These are phyloP conservation scores for Colletotrichum costaricense DNA, from an alignment of 2,329 filamentous ascomycete genomes.

Conservation along the genomic window DNA sequence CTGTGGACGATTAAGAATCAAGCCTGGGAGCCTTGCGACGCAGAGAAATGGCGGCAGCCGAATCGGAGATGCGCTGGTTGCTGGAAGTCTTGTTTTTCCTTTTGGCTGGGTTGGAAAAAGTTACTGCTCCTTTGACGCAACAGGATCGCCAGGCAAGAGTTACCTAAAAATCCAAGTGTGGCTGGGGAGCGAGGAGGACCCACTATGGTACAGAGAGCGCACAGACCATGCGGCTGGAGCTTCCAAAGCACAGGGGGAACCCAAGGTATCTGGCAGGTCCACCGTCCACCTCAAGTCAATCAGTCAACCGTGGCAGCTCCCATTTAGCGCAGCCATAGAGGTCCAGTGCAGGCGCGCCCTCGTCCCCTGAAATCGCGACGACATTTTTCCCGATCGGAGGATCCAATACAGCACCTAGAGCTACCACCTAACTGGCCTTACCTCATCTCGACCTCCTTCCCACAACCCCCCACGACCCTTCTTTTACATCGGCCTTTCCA, in stretches of 20 bases:
- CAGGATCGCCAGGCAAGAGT: conserved; percentile 7
- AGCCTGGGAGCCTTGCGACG: background rate
- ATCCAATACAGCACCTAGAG: background rate
- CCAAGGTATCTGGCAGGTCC: background rate
- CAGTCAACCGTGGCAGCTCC: conserved; percentile 35
- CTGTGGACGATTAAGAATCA: background rate
- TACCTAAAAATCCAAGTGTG: conserved; percentile 29
- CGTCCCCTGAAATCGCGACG: conserved; percentile 36
- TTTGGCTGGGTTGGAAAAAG: background rate
- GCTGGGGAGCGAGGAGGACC: conserved; percentile 1
- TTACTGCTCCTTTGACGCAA: conserved; percentile 23
- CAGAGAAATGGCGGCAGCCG: conserved; percentile 7
- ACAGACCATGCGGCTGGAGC: conserved; percentile 28
- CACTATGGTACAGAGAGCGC: background rate
- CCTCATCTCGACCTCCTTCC: conserved; percentile 2
- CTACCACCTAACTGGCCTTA: conserved; percentile 1
- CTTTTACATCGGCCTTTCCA: background rate
- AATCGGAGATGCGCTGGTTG: conserved; percentile 14
- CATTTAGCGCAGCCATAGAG: conserved; percentile 6
- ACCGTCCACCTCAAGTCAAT: background rate
- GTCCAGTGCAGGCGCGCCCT: conserved; percentile 20
- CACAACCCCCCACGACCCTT: conserved; percentile 3
- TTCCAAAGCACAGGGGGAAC: conserved; percentile 9
- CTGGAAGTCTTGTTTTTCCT: background rate
- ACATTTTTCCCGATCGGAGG: conserved; percentile 34